Percentiles rank a stretch among this genome's conserved stretches.
Evolutionary conservation across 352 stramenopile species (phyloP).

Genomic region (Phytophthora boehmeriae): DNA sequence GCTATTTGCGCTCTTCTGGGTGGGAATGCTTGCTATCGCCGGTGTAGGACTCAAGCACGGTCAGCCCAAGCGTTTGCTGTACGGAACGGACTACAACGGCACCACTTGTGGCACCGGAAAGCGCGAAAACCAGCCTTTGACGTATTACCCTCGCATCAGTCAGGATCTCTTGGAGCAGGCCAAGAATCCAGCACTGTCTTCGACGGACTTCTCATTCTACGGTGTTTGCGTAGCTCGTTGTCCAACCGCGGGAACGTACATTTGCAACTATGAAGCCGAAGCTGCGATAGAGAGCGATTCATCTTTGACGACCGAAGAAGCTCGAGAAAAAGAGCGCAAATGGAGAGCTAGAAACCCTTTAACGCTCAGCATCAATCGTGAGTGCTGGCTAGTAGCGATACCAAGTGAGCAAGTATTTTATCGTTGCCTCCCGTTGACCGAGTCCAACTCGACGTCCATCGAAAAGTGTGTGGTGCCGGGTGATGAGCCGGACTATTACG

Average conservation of each 20-base stretch:
- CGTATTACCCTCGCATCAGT: slow-evolving; percentile 80
- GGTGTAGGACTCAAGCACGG: slow-evolving; percentile 64
- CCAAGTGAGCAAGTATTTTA: slow-evolving; percentile 74
- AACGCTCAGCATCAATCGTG: slow-evolving; percentile 32
- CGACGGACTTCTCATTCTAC: slow-evolving; percentile 63
- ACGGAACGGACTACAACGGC: slow-evolving; percentile 76
- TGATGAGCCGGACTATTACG: slow-evolving; percentile 74
- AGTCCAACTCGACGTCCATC: slow-evolving; percentile 61
- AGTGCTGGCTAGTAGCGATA: slow-evolving; percentile 78
- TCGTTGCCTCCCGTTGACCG: slow-evolving; percentile 74
- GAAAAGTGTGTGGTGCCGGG: slow-evolving; percentile 76
- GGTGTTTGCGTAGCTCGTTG: slow-evolving; percentile 70
- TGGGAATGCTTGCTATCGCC: slow-evolving; percentile 71
- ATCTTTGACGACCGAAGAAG: slow-evolving; percentile 41
- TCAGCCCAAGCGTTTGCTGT: slow-evolving; percentile 70
- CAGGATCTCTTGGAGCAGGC: slow-evolving; percentile 74
- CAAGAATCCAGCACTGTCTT: slow-evolving; percentile 47
- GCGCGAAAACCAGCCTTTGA: slow-evolving; percentile 36
- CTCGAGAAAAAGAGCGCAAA: slow-evolving; percentile 53
- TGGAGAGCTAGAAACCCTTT: slow-evolving; percentile 36
- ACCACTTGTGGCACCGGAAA: slow-evolving; percentile 69
- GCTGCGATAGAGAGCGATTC: slow-evolving; percentile 47
- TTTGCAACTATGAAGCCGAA: slow-evolving; percentile 83
- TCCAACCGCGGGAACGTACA: slow-evolving; percentile 50
- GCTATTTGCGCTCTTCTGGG: slow-evolving; percentile 77